Conservation (phyloP, 768 basidiomycete species). For the Amanita inopinata region DNA sequence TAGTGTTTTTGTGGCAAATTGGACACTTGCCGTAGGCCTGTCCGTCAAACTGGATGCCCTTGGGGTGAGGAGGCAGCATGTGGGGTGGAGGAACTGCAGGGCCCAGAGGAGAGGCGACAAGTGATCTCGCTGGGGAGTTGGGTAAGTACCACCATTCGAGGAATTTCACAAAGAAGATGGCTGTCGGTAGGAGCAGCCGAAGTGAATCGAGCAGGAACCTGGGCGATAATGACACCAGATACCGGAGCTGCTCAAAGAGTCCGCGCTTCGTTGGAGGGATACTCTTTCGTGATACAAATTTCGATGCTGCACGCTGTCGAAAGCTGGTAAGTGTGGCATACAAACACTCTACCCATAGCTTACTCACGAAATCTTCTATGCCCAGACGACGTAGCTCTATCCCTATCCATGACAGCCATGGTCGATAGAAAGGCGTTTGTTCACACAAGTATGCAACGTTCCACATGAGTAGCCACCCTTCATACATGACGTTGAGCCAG, state of each 20-base stretch:
- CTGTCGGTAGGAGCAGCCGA: slow-evolving; percentile 70
- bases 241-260: slow-evolving; percentile 33
- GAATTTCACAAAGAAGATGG: slow-evolving; percentile 94
- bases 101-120: slow-evolving; percentile 52
- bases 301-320: slow-evolving; percentile 24
- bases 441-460: slow-evolving; percentile 91
- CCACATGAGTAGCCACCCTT: slow-evolving; percentile 74
- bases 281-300: background rate
- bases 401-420: slow-evolving; percentile 84
- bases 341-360: background rate
- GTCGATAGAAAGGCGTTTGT: slow-evolving; percentile 75
- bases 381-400: slow-evolving; percentile 74
- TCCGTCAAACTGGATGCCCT: slow-evolving; percentile 54
- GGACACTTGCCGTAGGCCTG: slow-evolving; percentile 76
- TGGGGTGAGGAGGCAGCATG: slow-evolving; percentile 66
- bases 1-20: slow-evolving; percentile 59
- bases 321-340: slow-evolving; percentile 5
- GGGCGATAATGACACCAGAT: slow-evolving; percentile 43
- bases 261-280: slow-evolving; percentile 22
- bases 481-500: slow-evolving; percentile 66
- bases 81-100: slow-evolving; percentile 71
- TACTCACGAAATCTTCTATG: slow-evolving; percentile 67
- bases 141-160: slow-evolving; percentile 99
- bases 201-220: slow-evolving; percentile 67
- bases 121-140: slow-evolving; percentile 70